phyloP scores from a whole-genome alignment of 768 basidiomycete species.

The Pulveroboletus sp. region DNA sequence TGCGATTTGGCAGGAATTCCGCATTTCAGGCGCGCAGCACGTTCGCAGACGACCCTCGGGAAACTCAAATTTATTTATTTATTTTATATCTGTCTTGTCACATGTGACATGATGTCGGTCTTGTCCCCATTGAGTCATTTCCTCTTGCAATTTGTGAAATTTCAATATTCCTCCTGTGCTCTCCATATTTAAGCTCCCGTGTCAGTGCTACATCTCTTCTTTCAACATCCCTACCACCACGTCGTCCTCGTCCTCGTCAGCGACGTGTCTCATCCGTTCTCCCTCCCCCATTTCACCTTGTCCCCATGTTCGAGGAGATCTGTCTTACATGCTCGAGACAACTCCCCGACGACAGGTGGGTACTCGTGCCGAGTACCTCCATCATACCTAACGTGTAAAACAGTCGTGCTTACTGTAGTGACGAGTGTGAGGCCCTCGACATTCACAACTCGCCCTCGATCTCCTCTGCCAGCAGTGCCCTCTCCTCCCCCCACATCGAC shows the following conservation, averaged over 20 bases:
- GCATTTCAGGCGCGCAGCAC: constrained; percentile 8
- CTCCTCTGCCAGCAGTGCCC: constrained; percentile 61
- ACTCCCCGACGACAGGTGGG: constrained; percentile 61
- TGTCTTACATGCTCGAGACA: constrained; percentile 72
- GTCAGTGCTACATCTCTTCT: constrained; percentile 17
- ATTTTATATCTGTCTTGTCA: constrained; percentile 10
- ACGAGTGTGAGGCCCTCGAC: constrained; percentile 62
- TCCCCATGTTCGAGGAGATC: constrained; percentile 73
- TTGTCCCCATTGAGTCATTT: constrained; percentile 36
- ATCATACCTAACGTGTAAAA: constrained; percentile 23
- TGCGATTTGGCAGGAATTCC: constrained; percentile 1
- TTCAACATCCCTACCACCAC: constrained; percentile 13
- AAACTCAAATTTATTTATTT: background rate
- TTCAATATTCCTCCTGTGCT: constrained; percentile 37
- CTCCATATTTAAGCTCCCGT: constrained; percentile 33
- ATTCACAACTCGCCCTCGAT: constrained; percentile 60
- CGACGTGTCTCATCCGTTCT: background rate
- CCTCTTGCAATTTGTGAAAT: constrained; percentile 30
- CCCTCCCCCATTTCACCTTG: background rate
- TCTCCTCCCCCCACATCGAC: constrained; percentile 63
- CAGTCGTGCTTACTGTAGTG: constrained; percentile 70
- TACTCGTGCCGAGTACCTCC: constrained; percentile 16
- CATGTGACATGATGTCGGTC: constrained; percentile 22
- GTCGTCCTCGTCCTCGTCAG: constrained; percentile 7
- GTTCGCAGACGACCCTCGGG: constrained; percentile 6